These are phyloP conservation scores for Exserohilum turcica DNA, from an alignment of 2,329 filamentous ascomycete species.

Conservation along the genomic window DNA sequence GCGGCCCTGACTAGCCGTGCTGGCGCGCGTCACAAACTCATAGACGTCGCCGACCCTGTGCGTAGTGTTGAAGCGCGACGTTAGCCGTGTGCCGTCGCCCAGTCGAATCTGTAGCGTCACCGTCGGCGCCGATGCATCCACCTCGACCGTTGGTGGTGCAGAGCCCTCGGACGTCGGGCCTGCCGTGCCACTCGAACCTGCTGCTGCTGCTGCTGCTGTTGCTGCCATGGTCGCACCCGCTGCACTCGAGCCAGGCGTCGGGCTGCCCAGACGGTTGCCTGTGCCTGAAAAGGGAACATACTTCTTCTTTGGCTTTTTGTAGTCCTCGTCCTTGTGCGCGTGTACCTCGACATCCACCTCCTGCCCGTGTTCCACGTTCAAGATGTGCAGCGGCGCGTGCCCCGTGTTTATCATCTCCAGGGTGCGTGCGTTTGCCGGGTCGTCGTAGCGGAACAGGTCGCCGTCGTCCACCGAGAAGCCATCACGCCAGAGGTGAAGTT, in stretches of 20 bases:
- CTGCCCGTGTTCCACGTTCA: constrained; percentile 76
- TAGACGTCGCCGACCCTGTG: constrained; percentile 81
- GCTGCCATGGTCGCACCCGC: constrained; percentile 43
- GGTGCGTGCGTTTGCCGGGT: constrained; percentile 73
- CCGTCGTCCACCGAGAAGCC: constrained; percentile 87
- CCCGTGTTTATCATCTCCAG: constrained; percentile 77
- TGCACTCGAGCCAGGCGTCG: constrained; percentile 66
- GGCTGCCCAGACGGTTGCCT: constrained; percentile 76
- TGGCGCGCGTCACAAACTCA: constrained; percentile 71
- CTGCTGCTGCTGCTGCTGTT: too few species aligned
- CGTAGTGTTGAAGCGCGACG: constrained; percentile 80
- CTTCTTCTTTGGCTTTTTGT: constrained; percentile 72
- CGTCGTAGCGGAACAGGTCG: constrained; percentile 75
- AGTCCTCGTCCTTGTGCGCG: constrained; percentile 75
- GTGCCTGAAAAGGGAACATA: constrained; percentile 76
- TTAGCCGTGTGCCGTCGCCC: constrained; percentile 75
- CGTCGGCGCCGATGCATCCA: constrained; percentile 71
- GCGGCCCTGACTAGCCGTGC: constrained; percentile 61
- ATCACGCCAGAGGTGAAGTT: constrained; percentile 80
- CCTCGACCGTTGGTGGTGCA: constrained; percentile 51
- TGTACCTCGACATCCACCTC: constrained; percentile 78
- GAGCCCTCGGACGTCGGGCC: constrained; percentile 40
- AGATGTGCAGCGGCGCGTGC: constrained; percentile 75
- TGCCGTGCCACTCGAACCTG: constrained; percentile 39
- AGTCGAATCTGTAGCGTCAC: constrained; percentile 77